Conservation (phyloP, 345 rosid genomes). For the Populus davidiana region DNA sequence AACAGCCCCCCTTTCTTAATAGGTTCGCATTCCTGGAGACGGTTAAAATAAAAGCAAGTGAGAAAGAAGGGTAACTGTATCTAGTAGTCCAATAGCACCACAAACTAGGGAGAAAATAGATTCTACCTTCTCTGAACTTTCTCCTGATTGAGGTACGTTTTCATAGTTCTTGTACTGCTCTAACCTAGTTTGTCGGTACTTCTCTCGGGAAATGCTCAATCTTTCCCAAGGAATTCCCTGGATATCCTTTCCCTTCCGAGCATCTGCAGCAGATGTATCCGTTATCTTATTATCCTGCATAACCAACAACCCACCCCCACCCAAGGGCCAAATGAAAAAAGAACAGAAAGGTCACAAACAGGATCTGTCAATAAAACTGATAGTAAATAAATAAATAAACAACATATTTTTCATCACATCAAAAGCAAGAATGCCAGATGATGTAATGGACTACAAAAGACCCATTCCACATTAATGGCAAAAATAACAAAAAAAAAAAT, state of each 20-base stretch:
- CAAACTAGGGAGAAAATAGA: not conserved
- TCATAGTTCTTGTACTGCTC: slow-evolving; percentile 61
- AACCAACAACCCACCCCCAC: slow-evolving; percentile 1
- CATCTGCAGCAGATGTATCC: slow-evolving; percentile 54
- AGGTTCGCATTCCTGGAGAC: slow-evolving; percentile 38
- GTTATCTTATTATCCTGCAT: slow-evolving; percentile 40
- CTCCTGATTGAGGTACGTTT: slow-evolving; percentile 51
- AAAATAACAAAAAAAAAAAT: not conserved
- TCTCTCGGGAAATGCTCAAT: slow-evolving; percentile 45
- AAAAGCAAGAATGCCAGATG: not conserved
- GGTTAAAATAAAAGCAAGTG: not conserved
- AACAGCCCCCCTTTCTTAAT: slow-evolving; percentile 40
- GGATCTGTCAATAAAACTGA: not conserved
- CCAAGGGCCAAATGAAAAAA: not conserved
- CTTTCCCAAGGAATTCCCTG: slow-evolving; percentile 63
- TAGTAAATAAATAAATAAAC: not conserved
- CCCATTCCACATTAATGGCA: not conserved
- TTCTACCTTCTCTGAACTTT: slow-evolving; percentile 46
- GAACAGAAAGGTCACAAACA: not conserved
- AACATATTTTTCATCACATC: not conserved
- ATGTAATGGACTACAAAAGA: not conserved
- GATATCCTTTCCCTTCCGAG: slow-evolving; percentile 54
- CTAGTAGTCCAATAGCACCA: not conserved
- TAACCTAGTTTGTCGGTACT: slow-evolving; percentile 54
- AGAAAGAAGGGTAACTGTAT: not conserved